Base-by-base conservation (phyloP, 257 asterid species). In the Solanum lycopersicoides region DNA sequence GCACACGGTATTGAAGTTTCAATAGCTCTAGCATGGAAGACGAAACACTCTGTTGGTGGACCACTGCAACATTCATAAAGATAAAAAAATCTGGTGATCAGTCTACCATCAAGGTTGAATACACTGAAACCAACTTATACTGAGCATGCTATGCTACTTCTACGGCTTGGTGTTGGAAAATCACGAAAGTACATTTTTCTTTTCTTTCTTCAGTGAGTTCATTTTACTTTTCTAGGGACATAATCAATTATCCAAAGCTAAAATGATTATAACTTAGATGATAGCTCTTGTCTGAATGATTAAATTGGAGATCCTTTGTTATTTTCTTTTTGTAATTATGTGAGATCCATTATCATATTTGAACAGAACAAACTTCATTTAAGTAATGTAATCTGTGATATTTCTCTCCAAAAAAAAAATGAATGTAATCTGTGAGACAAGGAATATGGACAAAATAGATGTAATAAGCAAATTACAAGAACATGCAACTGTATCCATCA, bases 11-110 rank as follows among this genome's bases (percentile, higher is more conserved):
- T 90, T 91, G 88, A 89, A 83, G 93, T 95, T 93, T 94, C 95
- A 47, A 92, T 90, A 37, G 99, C 99, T 89, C 98, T 96, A 20
- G 98, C 97, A 89, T 97, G 99, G 89, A 89, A 95, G 90, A 95
- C 71, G 88, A 95, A 95, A 91, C 99, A 97, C 90, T 95, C 97
- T 60, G 99, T 97, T 85, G 99, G 97, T 86, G 99, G 98, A 84
- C 99, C 99, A 77, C 98, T 97, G 96, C 89, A 91, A 79, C 82
- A 86, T 77, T 83, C 90, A 83, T 41, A 88, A 76, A 77, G 88
- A 21, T n/a, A 18, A 15, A 79, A 79, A 86, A 50, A 59, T 44
- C 42, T 83, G 82, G 77, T 42, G 86, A 25, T 71, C 59, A 44
- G 73, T 45, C 39, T 30, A 50, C 41, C 65, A 28, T 79, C n/a